These are phyloP conservation scores for Eucalyptus virginea DNA, from an alignment of 345 rosid genomes.

Conservation along the genomic window DNA sequence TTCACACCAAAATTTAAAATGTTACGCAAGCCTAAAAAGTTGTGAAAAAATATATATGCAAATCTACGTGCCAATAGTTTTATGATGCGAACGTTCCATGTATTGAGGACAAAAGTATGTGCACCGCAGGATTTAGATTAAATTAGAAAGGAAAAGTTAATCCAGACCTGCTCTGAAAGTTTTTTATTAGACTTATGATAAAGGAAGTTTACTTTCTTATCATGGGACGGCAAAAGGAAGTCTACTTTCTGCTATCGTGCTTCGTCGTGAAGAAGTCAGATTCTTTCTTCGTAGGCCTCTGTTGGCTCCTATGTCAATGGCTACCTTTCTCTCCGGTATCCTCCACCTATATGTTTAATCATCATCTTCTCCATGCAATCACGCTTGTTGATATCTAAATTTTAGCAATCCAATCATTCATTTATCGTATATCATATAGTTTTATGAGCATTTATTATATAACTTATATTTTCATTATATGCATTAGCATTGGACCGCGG, in stretches of 20 bases:
- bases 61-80: background rate
- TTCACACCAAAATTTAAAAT: background rate
- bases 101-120: background rate
- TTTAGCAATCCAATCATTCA: background rate
- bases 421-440: background rate
- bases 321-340: background rate
- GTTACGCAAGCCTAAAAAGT: background rate
- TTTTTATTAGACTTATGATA: background rate
- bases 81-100: background rate
- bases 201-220: background rate
- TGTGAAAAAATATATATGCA: background rate
- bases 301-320: background rate
- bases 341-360: background rate
- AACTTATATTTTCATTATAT: no score
- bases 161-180: background rate
- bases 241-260: background rate
- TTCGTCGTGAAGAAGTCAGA: background rate
- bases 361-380: background rate
- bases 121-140: background rate
- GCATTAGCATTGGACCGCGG: fast-evolving
- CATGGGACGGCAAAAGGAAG: no score
- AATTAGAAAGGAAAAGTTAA: background rate
- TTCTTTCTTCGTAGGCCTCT: background rate
- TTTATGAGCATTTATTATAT: no score
- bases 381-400: background rate